These are phyloP conservation scores for Chenopodium berlandieri DNA, from an alignment of 148 eudicot species.

Conservation along the genomic window DNA sequence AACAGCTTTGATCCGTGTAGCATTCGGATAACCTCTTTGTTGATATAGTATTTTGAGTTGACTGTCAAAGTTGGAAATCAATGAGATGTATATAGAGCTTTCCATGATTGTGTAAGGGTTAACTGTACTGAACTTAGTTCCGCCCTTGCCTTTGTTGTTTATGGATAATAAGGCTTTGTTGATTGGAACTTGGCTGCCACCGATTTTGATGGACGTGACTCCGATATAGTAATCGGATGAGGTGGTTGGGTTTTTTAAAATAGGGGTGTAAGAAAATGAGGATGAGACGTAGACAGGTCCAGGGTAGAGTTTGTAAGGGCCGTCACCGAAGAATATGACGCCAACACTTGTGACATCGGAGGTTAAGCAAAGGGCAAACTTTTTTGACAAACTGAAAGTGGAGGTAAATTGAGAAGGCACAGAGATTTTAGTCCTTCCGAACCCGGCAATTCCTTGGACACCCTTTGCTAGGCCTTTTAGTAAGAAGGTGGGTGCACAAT, in stretches of 20 bases:
- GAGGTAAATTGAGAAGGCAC: conserved; percentile 39
- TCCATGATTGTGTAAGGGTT: conserved; percentile 43
- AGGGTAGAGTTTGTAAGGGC: conserved; percentile 43
- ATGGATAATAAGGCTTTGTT: conserved; percentile 36
- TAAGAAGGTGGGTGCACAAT: conserved; percentile 30
- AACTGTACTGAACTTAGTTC: conserved; percentile 50
- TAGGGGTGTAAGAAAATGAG: conserved; percentile 48
- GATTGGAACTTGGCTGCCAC: conserved; percentile 17
- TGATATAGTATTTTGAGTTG: conserved; percentile 3
- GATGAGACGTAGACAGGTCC: conserved; percentile 31
- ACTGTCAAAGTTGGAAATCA: background rate
- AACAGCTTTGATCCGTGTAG: conserved; percentile 19
- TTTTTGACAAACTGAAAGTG: conserved; percentile 26
- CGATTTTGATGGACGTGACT: conserved; percentile 38
- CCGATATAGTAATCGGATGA: conserved; percentile 37
- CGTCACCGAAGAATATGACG: conserved; percentile 44
- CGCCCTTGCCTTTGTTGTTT: conserved; percentile 27
- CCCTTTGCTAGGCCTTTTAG: conserved; percentile 37
- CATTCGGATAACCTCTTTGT: conserved; percentile 7
- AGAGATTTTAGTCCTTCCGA: conserved; percentile 36
- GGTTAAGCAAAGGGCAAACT: conserved; percentile 45
- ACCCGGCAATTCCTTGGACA: conserved; percentile 47
- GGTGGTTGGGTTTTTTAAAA: conserved; percentile 23
- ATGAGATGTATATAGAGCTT: conserved; percentile 36
- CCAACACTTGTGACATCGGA: conserved; percentile 9